Base-by-base conservation (phyloP, 1,284 basidiomycete species). In the Ganoderma sinense region DNA sequence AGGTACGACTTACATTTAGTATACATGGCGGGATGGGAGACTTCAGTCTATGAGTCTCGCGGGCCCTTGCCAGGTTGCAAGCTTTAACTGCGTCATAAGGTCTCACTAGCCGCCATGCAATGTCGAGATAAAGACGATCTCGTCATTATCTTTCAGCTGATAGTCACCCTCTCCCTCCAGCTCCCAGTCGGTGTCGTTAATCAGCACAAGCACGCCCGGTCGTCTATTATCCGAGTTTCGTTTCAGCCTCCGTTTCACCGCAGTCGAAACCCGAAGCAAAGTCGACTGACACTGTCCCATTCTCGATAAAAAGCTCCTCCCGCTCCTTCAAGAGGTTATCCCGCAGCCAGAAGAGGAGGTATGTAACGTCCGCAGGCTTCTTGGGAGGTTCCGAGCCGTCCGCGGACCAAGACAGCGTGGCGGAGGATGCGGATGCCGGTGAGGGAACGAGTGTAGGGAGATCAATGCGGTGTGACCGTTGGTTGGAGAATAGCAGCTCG, bases 121-220 rank as follows among this genome's bases (percentile, higher is more conserved):
- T 0, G 97, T 99, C 43, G 96, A 97, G 74, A 99, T 99, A 80
- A 99, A 97, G 7, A 98, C 95, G 64, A 99, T 88, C 82, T 97
- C 94, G 80, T 99, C 97, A 2, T 89, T 87, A 48, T 92, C 85
- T 79, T 94, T 86, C 68, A 99, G 81, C 72, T 85, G 85, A 79
- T 98, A 99, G 39, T 94, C 92, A 29, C 95, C 92, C 81, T 99
- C 97, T 41, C 96, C 97, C 79, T 99, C 97, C 13, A 99, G 86
- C 79, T 99, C 97, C 97, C 97, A 99, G 78, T 99, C 97, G 1
- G 95, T 94, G 76, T 98, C 95, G 79, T 99, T 99, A 73, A 99
- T 91, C 39, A 99, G 85, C 0, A 99, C 97, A 5, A 99, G 86
- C 56, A 99, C 98, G 0, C 97, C 97, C 0, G 97, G 97, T 16